These are phyloP conservation scores for Paramecium pentaurelia DNA, from an alignment of 73 alveolate species.

Conservation along the genomic window DNA sequence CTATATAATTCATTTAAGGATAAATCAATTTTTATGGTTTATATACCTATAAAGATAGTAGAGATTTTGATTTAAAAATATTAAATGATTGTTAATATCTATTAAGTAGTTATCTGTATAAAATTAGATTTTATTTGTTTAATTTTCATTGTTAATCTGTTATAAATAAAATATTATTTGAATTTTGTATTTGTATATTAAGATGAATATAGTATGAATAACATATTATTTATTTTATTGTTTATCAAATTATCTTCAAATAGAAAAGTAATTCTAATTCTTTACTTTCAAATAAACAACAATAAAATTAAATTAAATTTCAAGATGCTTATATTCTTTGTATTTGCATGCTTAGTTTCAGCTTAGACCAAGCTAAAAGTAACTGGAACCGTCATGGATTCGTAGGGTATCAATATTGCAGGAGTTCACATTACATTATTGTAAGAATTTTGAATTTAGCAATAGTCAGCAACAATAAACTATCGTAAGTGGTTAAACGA, in stretches of 20 bases:
- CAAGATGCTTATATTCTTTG: slow-evolving; percentile 1
- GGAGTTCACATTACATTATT: neutral
- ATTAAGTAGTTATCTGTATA: neutral
- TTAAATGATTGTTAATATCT: neutral
- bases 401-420: neutral
- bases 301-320: neutral
- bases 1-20: neutral
- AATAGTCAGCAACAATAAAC: neutral
- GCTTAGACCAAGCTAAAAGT: neutral
- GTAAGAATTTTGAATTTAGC: neutral
- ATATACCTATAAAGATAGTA: neutral
- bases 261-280: neutral
- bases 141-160: neutral
- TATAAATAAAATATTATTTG: neutral
- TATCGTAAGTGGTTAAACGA: neutral
- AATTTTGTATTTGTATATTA: neutral
- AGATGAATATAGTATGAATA: neutral
- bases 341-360: neutral
- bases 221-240: neutral
- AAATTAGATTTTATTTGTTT: neutral
- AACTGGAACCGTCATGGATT: neutral
- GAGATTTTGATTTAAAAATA: neutral
- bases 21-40: neutral
- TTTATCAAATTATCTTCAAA: neutral
- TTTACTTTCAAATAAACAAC: neutral